Conservation (phyloP, 331 rosid genomes). For the Erythrophleum ivorense region DNA sequence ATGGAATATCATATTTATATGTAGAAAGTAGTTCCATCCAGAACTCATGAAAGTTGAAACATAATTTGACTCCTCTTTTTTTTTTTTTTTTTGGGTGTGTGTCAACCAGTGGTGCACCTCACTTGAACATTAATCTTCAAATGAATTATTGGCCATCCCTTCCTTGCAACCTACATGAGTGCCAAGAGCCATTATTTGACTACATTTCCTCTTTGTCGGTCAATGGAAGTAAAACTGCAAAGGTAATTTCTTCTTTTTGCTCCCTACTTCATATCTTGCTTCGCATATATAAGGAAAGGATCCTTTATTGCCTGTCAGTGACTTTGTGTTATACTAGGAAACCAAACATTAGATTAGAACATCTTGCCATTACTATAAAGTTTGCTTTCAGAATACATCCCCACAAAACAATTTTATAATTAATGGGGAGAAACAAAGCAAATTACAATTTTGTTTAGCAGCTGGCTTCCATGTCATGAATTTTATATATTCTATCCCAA, state of each 20-base stretch:
- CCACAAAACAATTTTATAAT: neutral
- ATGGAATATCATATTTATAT: slow-evolving; percentile 26
- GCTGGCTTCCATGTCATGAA: slow-evolving; percentile 8
- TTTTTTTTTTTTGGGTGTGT: slow-evolving; percentile 39
- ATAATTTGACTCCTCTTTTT: slow-evolving; percentile 33
- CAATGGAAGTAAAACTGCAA: slow-evolving; percentile 82
- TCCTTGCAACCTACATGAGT: slow-evolving; percentile 86
- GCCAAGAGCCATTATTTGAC: slow-evolving; percentile 93
- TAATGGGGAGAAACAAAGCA: slow-evolving; percentile 2
- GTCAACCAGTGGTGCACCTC: slow-evolving; percentile 86
- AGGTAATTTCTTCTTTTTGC: slow-evolving; percentile 61
- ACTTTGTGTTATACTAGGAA: slow-evolving; percentile 16
- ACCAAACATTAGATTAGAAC: too few relatives aligned
- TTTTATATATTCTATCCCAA: slow-evolving; percentile 26
- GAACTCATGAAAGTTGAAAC: slow-evolving; percentile 21
- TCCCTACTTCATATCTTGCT: slow-evolving; percentile 28
- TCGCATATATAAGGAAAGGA: slow-evolving; percentile 21
- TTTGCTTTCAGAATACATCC: too few relatives aligned
- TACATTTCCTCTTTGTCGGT: slow-evolving; percentile 64
- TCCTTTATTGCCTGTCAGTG: slow-evolving; percentile 24
- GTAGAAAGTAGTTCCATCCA: slow-evolving; percentile 26
- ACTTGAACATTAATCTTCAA: slow-evolving; percentile 89
- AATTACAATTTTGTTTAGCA: neutral
- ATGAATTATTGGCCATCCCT: slow-evolving; percentile 99
- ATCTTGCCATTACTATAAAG: neutral